A percentile compares a stretch with the other conserved stretches of the same genome.
Evolutionary conservation across 106 monocot species (phyloP).

Genomic region (Alisma plantagoaquatica): DNA sequence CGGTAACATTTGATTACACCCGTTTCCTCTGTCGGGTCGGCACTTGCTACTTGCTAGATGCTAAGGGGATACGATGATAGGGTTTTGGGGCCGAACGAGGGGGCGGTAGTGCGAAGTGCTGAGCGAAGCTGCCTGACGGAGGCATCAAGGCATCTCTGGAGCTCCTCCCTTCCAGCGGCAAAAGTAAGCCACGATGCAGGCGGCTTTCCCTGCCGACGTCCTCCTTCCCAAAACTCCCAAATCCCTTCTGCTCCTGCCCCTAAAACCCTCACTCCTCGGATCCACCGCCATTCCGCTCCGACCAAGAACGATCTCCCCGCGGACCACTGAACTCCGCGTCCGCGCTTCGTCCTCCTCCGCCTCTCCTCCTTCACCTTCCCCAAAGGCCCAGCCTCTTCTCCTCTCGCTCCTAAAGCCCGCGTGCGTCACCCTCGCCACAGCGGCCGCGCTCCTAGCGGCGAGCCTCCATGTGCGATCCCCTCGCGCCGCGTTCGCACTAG

Average conservation of each 20-base stretch:
- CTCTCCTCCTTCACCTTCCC: neutral
- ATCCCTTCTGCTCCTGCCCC: neutral
- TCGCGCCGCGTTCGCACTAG: slow-evolving; percentile 14
- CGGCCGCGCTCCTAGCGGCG: slow-evolving; percentile 9
- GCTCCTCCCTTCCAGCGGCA: neutral
- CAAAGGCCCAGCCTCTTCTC: neutral
- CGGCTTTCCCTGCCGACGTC: too few species aligned
- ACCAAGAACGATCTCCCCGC: too few species aligned
- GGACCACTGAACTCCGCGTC: too few species aligned
- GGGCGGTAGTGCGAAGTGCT: neutral
- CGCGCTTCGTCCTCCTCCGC: neutral
- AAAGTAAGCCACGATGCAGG: too few species aligned
- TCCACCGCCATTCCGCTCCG: too few species aligned
- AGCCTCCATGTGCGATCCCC: slow-evolving; percentile 5
- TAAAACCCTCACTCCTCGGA: too few species aligned
- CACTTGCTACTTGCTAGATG: too few species aligned
- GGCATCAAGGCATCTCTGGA: neutral
- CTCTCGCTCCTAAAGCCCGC: slow-evolving; percentile 26
- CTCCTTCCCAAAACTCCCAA: neutral
- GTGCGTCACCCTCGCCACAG: slow-evolving; percentile 17
- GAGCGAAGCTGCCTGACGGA: too few species aligned
- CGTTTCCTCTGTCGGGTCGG: too few species aligned
- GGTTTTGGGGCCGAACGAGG: neutral
- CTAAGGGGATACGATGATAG: too few species aligned
- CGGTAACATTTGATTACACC: too few species aligned